A percentile compares a stretch with the other conserved stretches of the same genome.
Evolutionary conservation across 805 yeast species (phyloP).

Genomic region (Saccharomycopsis malanga): DNA sequence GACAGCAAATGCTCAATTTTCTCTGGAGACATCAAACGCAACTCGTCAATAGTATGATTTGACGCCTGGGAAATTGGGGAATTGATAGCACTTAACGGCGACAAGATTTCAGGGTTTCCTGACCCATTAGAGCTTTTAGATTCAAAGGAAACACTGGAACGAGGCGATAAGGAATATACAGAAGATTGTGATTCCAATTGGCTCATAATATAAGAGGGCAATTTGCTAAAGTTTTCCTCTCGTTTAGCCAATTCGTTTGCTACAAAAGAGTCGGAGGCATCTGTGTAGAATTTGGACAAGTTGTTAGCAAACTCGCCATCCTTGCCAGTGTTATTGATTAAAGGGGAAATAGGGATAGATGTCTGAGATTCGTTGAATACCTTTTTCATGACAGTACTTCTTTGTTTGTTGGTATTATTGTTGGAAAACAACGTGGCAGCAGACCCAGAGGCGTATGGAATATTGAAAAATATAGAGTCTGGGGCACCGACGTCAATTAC

Average conservation of each 20-base stretch:
- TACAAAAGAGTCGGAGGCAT: conserved; percentile 18
- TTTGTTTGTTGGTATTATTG: neutral
- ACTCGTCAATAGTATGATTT: conserved; percentile 42
- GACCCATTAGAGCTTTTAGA: neutral
- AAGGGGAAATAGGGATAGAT: conserved; percentile 20
- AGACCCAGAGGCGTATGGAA: conserved; percentile 22
- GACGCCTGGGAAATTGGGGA: conserved; percentile 5
- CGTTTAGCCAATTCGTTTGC: conserved; percentile 18
- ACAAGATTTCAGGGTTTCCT: neutral
- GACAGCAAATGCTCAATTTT: conserved; percentile 48
- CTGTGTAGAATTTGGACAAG: conserved; percentile 16
- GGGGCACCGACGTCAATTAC: conserved; percentile 12
- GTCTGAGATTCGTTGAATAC: conserved; percentile 14
- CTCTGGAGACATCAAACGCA: conserved; percentile 52
- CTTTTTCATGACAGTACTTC: conserved; percentile 2
- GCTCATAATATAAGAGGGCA: conserved; percentile 20
- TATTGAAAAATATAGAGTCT: conserved; percentile 21
- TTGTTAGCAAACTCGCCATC: conserved; percentile 19
- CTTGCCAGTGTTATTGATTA: conserved; percentile 8
- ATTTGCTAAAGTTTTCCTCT: conserved; percentile 14
- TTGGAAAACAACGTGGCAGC: conserved; percentile 1
- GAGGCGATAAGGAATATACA: conserved; percentile 6
- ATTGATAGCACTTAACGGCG: neutral
- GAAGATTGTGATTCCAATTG: conserved; percentile 20
- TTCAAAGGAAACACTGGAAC: conserved; percentile 7